These are phyloP conservation scores for Epichloe gansuensis DNA, from an alignment of 2,329 filamentous ascomycete species.

Conservation along the genomic window DNA sequence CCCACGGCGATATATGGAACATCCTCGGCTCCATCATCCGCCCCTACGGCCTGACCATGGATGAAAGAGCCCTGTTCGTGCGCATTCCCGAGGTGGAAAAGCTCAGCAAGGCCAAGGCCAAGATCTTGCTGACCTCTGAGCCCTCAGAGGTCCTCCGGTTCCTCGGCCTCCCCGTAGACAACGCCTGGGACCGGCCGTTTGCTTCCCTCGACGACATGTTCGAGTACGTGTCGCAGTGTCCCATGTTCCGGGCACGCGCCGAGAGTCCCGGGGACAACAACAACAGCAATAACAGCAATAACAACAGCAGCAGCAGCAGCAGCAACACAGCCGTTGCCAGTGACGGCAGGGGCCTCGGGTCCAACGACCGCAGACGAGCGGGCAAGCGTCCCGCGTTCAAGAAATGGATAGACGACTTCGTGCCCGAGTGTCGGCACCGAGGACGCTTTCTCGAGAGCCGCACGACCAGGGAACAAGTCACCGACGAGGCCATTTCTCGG, in stretches of 20 bases:
- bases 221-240: slow-evolving; percentile 43
- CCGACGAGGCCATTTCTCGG: slow-evolving; percentile 36
- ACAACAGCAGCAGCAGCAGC: too few species aligned
- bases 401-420: slow-evolving; percentile 49
- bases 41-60: slow-evolving; percentile 51
- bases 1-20: slow-evolving; percentile 61
- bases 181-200: slow-evolving; percentile 44
- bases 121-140: slow-evolving; percentile 46
- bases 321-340: slow-evolving; percentile 6
- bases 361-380: slow-evolving; percentile 46
- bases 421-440: slow-evolving; percentile 36
- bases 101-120: slow-evolving; percentile 40
- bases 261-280: neutral
- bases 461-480: slow-evolving; percentile 31
- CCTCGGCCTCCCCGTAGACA: slow-evolving; percentile 39
- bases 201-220: slow-evolving; percentile 41
- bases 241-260: slow-evolving; percentile 39
- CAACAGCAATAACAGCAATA: too few species aligned
- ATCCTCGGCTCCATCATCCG: slow-evolving; percentile 50
- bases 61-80: slow-evolving; percentile 49
- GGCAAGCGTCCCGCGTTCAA: slow-evolving; percentile 42
- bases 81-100: slow-evolving; percentile 56
- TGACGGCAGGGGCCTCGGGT: slow-evolving; percentile 27
- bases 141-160: slow-evolving; percentile 46
- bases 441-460: slow-evolving; percentile 20